Percentiles rank a stretch among this genome's conserved stretches.
Conservation (phyloP, 2,329 filamentous ascomycete species). For the Septoria linicola region DNA sequence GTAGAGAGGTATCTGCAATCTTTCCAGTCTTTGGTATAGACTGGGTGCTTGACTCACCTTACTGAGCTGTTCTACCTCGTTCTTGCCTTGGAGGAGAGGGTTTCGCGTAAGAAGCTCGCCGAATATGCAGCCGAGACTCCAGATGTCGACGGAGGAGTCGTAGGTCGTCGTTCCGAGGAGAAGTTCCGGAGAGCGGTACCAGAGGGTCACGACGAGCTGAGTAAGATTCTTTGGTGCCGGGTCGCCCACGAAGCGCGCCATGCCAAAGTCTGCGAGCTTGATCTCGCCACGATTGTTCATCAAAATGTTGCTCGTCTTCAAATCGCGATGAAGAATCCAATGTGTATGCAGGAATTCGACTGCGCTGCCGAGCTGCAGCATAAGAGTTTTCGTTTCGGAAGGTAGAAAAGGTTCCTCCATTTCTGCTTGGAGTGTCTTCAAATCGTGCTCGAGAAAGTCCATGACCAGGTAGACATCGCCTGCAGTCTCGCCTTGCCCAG, state of each 20-base stretch:
- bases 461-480: conserved; percentile 85
- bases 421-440: conserved; percentile 87
- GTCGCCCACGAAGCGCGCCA: conserved; percentile 85
- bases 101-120: conserved; percentile 83
- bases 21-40: conserved; percentile 30
- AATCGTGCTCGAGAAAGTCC: conserved; percentile 95
- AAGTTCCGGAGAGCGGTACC: conserved; percentile 92
- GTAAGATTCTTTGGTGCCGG: conserved; percentile 74
- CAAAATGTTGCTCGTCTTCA: conserved; percentile 90
- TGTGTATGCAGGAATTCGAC: conserved; percentile 81
- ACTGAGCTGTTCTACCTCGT: conserved; percentile 86
- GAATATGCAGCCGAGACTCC: conserved; percentile 95
- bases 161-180: conserved; percentile 79
- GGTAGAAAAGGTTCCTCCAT: conserved; percentile 92
- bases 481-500: conserved; percentile 26
- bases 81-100: conserved; percentile 80
- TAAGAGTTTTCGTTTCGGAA: conserved; percentile 87
- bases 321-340: conserved; percentile 86
- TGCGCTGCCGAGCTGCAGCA: conserved; percentile 77
- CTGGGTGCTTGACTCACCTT: conserved; percentile 49
- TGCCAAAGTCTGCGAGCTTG: conserved; percentile 96
- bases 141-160: conserved; percentile 79
- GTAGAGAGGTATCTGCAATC: conserved; percentile 23
- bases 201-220: conserved; percentile 90
- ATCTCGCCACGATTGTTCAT: conserved; percentile 93